Conservation (phyloP, 768 basidiomycete genomes). For the Rhizopogon vulgaris region DNA sequence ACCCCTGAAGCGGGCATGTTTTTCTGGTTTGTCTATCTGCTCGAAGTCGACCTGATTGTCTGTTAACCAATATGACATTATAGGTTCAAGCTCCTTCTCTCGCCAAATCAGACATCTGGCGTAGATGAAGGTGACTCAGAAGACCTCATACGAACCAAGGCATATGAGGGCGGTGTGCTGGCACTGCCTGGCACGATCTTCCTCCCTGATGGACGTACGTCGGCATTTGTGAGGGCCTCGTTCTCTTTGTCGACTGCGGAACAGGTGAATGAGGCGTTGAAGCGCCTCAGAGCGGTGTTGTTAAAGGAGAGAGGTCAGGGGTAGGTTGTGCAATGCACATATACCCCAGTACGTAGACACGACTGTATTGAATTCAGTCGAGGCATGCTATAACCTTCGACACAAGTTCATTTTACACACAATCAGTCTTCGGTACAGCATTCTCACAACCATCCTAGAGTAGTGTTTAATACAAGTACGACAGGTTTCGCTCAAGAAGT, state of each 20-base stretch:
- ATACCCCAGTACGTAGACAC: neutral
- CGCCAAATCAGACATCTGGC: slow-evolving; percentile 17
- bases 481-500: no score
- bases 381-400: no score
- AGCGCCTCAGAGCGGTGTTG: slow-evolving; percentile 45
- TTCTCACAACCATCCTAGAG: no score
- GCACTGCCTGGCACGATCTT: slow-evolving; percentile 85
- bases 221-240: slow-evolving; percentile 73
- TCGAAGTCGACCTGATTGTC: neutral
- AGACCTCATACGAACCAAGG: slow-evolving; percentile 64
- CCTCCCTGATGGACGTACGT: slow-evolving; percentile 62
- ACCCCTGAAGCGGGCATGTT: slow-evolving; percentile 83
- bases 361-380: no score
- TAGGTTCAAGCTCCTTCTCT: slow-evolving; percentile 67
- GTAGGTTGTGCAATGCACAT: neutral
- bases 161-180: slow-evolving; percentile 78
- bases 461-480: no score
- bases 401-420: no score
- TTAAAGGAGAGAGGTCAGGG: slow-evolving; percentile 15
- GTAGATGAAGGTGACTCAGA: slow-evolving; percentile 59
- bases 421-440: no score
- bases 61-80: slow-evolving; percentile 12
- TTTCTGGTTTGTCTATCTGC: slow-evolving; percentile 55
- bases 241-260: slow-evolving; percentile 67
- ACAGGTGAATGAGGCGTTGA: slow-evolving; percentile 70